Evolutionary conservation across 441 rosid species (phyloP).

Genomic region (Mallotus japonicus): DNA sequence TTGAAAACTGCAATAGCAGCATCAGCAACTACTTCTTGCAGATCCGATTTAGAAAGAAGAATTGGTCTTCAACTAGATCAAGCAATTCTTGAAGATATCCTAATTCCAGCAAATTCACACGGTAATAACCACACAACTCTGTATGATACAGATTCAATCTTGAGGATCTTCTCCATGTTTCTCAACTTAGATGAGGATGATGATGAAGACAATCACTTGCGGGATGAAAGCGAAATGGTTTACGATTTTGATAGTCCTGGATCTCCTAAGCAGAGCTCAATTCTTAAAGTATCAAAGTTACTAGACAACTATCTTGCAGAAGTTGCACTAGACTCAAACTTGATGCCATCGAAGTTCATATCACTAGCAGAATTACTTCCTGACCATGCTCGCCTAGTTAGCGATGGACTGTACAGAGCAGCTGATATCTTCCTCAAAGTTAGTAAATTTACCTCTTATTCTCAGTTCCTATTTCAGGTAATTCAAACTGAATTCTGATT

Average conservation of each 20-base stretch:
- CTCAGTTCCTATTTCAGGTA: background rate
- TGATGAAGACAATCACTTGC: conserved; percentile 48
- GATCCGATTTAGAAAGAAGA: conserved; percentile 80
- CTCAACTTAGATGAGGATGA: conserved; percentile 85
- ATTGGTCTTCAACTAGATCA: conserved; percentile 92
- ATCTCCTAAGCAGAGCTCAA: conserved; percentile 90
- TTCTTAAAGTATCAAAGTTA: conserved; percentile 85
- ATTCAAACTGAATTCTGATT: background rate
- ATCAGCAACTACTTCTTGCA: conserved; percentile 60
- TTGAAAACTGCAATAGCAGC: conserved; percentile 68
- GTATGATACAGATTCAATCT: conserved; percentile 78
- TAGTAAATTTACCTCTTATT: conserved; percentile 13
- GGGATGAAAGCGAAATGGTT: conserved; percentile 78
- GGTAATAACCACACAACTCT: conserved; percentile 52
- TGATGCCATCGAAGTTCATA: conserved; percentile 72
- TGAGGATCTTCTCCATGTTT: conserved; percentile 82
- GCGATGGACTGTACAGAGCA: conserved; percentile 90
- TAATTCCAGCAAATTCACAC: conserved; percentile 64
- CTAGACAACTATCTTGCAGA: conserved; percentile 82
- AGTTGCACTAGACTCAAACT: conserved; percentile 75
- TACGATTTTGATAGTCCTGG: conserved; percentile 90
- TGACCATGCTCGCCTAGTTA: conserved; percentile 80
- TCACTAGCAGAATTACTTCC: conserved; percentile 84
- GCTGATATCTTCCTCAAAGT: conserved; percentile 87
- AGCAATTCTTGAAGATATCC: conserved; percentile 90